Evolutionary conservation across 139 green algal genomes (phyloP), one percentile per base, ranked within the genome.

Genomic region (Coelastrella sp.): DNA sequence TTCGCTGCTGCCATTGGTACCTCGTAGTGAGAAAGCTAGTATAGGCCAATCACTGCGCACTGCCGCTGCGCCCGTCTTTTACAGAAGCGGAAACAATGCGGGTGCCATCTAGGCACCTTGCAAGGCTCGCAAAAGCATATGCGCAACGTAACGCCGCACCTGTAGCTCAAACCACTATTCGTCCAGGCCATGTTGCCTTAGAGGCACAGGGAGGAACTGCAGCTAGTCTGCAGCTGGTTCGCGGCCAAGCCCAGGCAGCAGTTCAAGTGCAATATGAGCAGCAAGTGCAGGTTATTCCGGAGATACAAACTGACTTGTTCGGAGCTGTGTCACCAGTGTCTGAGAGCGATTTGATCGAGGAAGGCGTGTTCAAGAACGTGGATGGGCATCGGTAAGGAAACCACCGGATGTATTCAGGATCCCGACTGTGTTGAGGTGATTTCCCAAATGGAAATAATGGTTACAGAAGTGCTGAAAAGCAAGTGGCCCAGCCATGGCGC

Each of bases 271-370:
- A 27, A n/a, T 9, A 41, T 21, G 51, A 75, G 53, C 43, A 77
- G 30, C 45, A 87, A 59, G 38, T 38, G 40, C 51, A 81, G 40
- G 45, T 77, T 5, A 76, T 95, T 1, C 91, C 92, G 2, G 87
- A 88, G 6, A 90, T 94, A 7, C 73, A 76, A 11, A 89, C 86
- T 0, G 91, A 96, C 79, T 63, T 92, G 17, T 93, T 89, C 30
- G 93, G 93, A 4, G 92, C 93, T 3, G 90, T 96, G 2, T 91
- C 80, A 2, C 79, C 89, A 30, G 84, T 94, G 1, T 71, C 78
- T 8, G 68, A 85, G 32, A 27, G 17, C n/a, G 83, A 92, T 37
- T 48, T 81, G n/a, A 60, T 90, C 8, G 57, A 92, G 79, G 76
- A 88, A 32, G 90, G 90, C 23, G 90, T 93, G 4, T 93, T 85